Evolutionary conservation across 352 stramenopile genomes (phyloP).

Genomic region (Pythium inflatum): DNA sequence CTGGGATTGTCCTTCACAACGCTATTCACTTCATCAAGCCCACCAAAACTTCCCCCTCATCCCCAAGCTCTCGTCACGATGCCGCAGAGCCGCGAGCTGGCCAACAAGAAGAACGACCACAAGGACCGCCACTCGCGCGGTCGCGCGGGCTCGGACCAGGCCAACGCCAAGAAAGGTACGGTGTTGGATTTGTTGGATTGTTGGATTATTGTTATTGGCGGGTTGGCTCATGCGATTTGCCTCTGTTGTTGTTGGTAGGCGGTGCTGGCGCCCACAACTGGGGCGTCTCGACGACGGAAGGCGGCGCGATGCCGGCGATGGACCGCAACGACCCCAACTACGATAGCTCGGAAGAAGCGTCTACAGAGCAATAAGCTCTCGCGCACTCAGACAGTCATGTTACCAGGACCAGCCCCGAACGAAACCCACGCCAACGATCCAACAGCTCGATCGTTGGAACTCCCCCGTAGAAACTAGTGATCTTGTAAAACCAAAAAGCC

Average conservation of each 20-base stretch:
- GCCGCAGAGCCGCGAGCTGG: conserved; percentile 76
- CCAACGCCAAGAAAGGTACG: conserved; percentile 66
- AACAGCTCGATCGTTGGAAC: neutral
- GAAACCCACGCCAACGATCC: neutral
- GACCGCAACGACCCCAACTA: conserved; percentile 85
- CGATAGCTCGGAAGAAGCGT: conserved; percentile 37
- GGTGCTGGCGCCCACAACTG: conserved; percentile 86
- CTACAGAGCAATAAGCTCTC: conserved; percentile 3
- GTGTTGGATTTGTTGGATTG: neutral
- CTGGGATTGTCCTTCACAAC: neutral
- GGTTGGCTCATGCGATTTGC: too few relatives aligned
- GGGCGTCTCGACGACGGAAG: conserved; percentile 52
- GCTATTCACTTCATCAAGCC: conserved; percentile 4
- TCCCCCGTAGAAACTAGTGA: conserved; percentile 5
- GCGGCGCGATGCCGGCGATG: conserved; percentile 45
- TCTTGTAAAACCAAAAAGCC: conserved; percentile 7
- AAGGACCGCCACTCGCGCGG: conserved; percentile 86
- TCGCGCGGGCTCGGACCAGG: conserved; percentile 43
- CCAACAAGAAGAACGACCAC: conserved; percentile 86
- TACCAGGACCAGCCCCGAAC: neutral
- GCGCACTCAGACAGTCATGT: neutral
- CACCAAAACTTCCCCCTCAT: neutral
- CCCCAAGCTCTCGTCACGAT: conserved; percentile 36
- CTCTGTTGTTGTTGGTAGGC: conserved; percentile 35
- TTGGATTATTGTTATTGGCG: too few relatives aligned